Evolutionary conservation across 257 asterid genomes (phyloP), one percentile per base, ranked within the genome.

Genomic region (Petunia axillaris): DNA sequence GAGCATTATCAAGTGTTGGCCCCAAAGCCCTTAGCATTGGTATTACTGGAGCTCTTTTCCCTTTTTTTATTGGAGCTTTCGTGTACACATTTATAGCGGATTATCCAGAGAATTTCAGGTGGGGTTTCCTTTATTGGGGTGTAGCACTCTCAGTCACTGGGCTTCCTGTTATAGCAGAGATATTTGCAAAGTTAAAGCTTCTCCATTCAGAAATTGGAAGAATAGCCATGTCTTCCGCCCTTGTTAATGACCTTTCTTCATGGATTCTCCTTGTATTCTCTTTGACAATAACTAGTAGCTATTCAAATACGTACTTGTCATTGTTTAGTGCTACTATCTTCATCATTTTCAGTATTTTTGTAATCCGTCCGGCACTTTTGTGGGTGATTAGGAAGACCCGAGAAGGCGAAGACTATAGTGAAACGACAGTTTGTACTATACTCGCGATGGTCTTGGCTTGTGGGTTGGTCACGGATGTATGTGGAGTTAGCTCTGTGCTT

Each of bases 191-290:
- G 40, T 57, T 75, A 73, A 80, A 80, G 64, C 84, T 80, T 38
- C 86, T 83, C 48, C 81, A 83, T 73, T 80, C 86, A 36, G 86
- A 83, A 43, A 54, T 83, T 5, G 84, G 86, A 52, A 73, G 83
- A 59, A 43, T 80, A 16, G 79, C 82, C 50, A 40, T 80, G 76
- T 80, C 86, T 57, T 83, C 86, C 3, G 68, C 84, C 11, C 73
- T 83, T 37, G 81, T 80, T 11, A 83, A 81, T 57, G 79, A 79
- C 37, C 2, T 48, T 2, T 16, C 74, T 5, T 83, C 86, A 0
- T 80, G 86, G 86, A 6, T 76, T 57, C 83, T 83, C 59, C 79
- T 83, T 14, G 36, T 63, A 2, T 2, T 83, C 10, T 48, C 60
- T 2, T 75, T 75, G 1, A 35, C 83, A 6, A 25, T 80, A 6